Percentiles rank a stretch among this genome's conserved stretches.
Evolutionary conservation across 129 eudicot genomes (phyloP).

Genomic region (Escallonia rubra): DNA sequence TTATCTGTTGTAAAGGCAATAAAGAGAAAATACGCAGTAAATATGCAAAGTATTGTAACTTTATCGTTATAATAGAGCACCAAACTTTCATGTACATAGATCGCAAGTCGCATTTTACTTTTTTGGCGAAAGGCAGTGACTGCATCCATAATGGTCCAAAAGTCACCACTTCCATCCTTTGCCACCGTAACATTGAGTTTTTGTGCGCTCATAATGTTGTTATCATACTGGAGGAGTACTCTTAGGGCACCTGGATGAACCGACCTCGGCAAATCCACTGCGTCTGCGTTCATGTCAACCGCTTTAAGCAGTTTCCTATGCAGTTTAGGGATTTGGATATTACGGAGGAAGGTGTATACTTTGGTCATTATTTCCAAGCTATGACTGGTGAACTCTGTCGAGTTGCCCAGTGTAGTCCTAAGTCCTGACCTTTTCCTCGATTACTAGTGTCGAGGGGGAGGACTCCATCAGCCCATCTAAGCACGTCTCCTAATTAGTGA

Average conservation of each 20-base stretch:
- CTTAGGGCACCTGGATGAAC: too few species aligned
- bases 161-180: slow-evolving; percentile 41
- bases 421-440: not conserved
- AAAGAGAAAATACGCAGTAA: too few species aligned
- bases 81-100: too few species aligned
- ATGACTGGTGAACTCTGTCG: slow-evolving; percentile 16
- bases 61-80: too few species aligned
- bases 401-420: slow-evolving; percentile 15
- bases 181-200: slow-evolving; percentile 33
- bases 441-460: slow-evolving; percentile 1
- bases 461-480: slow-evolving; percentile 18
- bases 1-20: too few species aligned
- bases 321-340: too few species aligned
- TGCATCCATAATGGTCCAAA: slow-evolving; percentile 21
- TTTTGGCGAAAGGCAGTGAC: slow-evolving; percentile 24
- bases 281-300: too few species aligned
- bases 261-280: too few species aligned
- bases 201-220: not conserved
- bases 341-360: too few species aligned
- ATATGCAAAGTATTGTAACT: too few species aligned
- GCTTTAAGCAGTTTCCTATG: too few species aligned
- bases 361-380: not conserved
- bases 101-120: slow-evolving; percentile 2
- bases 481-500: slow-evolving; percentile 10
- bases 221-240: too few species aligned